Conservation (phyloP, 1,284 basidiomycete genomes). For the Golubevia pallescens region DNA sequence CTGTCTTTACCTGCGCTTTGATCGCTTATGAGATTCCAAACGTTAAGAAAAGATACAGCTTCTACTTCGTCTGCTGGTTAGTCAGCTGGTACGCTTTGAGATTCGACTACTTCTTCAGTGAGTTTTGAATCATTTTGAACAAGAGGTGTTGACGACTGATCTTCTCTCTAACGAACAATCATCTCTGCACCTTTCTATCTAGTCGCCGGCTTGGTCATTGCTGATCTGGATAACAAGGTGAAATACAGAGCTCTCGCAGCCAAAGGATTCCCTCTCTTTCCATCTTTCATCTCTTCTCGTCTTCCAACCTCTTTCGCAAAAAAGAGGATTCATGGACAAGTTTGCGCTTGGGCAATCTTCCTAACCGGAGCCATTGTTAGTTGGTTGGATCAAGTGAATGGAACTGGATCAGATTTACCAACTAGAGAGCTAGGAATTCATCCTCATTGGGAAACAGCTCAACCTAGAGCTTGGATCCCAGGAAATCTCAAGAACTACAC, state of each 20-base stretch:
- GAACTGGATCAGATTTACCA: no score
- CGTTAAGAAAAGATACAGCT: conserved; percentile 40
- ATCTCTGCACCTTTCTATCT: no score
- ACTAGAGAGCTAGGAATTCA: conserved; percentile 27
- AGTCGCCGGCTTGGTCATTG: conserved; percentile 45
- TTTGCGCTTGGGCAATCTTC: conserved; percentile 46
- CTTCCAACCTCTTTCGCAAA: no score
- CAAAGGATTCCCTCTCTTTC: conserved; percentile 29
- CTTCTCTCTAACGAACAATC: no score
- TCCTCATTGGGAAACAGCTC: conserved; percentile 30
- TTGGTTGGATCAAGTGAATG: conserved; percentile 24
- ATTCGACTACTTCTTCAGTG: conserved; percentile 51
- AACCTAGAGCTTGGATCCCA: conserved; percentile 20
- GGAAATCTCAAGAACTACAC: conserved; percentile 22
- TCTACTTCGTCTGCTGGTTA: conserved; percentile 38
- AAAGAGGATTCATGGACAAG: conserved; percentile 25
- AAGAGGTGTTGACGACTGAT: no score
- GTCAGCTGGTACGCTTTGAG: conserved; percentile 48
- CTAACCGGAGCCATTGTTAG: conserved; percentile 28
- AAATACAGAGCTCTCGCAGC: conserved; percentile 37
- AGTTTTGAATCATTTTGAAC: no score
- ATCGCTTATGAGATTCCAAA: conserved; percentile 50
- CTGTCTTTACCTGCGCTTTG: conserved; percentile 35
- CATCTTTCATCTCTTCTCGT: no score
- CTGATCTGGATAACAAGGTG: conserved; percentile 47